Base-by-base conservation (phyloP, 2,329 filamentous ascomycete species). In the Elsinoe perseae region DNA sequence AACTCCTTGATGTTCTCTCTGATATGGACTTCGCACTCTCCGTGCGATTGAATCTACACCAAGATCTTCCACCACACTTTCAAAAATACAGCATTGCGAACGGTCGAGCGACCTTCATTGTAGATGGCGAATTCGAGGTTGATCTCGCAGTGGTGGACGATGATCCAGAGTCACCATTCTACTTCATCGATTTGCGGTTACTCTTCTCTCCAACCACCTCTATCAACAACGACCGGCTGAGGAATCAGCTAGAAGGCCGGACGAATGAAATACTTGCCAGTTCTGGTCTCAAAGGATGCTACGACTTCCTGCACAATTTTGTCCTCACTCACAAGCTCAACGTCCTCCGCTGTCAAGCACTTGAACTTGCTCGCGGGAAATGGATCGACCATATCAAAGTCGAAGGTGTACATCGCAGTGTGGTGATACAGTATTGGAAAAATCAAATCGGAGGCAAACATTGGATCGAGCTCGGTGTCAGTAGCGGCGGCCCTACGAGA, bases 361-460 rank as follows among this genome's bases (percentile, higher is more conserved):
- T 79, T 25, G 82, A 85, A 40, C 75, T 98, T 57, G 78, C 79
- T 56, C 81, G 79, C 57, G 80, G 80, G 2, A 81, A 82, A 28
- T 97, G 93, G 92, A 83, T 84, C 28, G 85, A 88, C 56, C 84
- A 85, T 30, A 70, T 97, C 44, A 83, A 82, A 64, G 79, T 95
- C 14, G 89, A 96, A 67, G 78, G 84, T 25, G 77, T 95, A 34
- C 87, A 93, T 67, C 82, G 93, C 59, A 86, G 86, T 25, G 75
- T 98, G 57, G 83, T 90, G 8, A 80, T 98, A 30, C 91, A 96
- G 65, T 98, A 98, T 71, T 98, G 93, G 93, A 77, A 81, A 14
- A 79, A 81, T 52, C 81, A 84, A 63, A 77, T 79, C 57, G 82
- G 82, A 0, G 77, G 80, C 14, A 95, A 95, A 74, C 95, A 84